A percentile compares a stretch with the other conserved stretches of the same genome.
phyloP scores from a whole-genome alignment of 805 yeast genomes.

The Zygoascus tannicola region DNA sequence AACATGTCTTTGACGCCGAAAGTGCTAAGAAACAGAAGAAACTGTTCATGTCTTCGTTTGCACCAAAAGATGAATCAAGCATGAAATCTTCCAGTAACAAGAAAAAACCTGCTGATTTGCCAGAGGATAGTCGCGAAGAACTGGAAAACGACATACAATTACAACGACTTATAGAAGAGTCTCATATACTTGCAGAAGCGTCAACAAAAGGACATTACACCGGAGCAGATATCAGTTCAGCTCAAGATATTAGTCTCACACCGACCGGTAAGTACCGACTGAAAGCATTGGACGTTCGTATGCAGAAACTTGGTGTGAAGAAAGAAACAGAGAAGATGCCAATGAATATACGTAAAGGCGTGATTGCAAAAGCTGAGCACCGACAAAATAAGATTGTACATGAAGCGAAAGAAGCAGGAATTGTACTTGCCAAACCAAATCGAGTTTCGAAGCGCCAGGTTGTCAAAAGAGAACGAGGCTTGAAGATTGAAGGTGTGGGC shows the following conservation, averaged over 20 bases:
- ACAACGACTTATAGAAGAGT: slow-evolving; percentile 57
- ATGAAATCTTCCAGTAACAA: slow-evolving; percentile 5
- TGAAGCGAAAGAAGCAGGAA: slow-evolving; percentile 85
- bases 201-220: slow-evolving; percentile 18
- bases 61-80: slow-evolving; percentile 23
- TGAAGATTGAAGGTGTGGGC: slow-evolving; percentile 69
- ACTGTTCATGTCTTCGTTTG: slow-evolving; percentile 23
- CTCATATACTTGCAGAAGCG: slow-evolving; percentile 45
- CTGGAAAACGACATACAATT: slow-evolving; percentile 58
- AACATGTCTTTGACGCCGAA: neutral
- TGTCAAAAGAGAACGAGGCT: slow-evolving; percentile 60
- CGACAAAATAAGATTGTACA: slow-evolving; percentile 48
- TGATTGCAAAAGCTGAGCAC: slow-evolving; percentile 48
- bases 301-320: slow-evolving; percentile 25
- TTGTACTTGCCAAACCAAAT: slow-evolving; percentile 52
- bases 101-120: slow-evolving; percentile 5
- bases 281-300: slow-evolving; percentile 29
- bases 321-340: slow-evolving; percentile 64
- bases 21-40: slow-evolving; percentile 17
- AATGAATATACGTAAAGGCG: slow-evolving; percentile 79
- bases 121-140: slow-evolving; percentile 36
- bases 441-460: slow-evolving; percentile 32
- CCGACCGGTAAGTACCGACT: slow-evolving; percentile 32
- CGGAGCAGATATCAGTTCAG: slow-evolving; percentile 28
- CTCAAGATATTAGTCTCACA: slow-evolving; percentile 24